Conservation (phyloP, 805 yeast species). For the Candida michaelii region DNA sequence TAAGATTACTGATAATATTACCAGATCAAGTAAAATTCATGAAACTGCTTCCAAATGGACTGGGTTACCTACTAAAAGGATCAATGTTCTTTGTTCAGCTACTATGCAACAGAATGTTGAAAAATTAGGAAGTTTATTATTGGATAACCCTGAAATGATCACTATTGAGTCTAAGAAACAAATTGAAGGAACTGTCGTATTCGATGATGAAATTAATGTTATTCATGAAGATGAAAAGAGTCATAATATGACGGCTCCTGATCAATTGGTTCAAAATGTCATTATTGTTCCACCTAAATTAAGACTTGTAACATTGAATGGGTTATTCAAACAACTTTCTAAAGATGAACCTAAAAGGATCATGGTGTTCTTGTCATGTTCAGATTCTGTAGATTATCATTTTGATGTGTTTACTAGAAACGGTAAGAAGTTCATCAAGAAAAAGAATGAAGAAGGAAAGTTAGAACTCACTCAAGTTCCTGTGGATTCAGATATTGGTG, state of each 20-base stretch:
- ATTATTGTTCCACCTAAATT: constrained; percentile 91
- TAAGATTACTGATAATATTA: constrained; percentile 64
- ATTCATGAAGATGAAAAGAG: constrained; percentile 10
- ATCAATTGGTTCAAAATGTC: constrained; percentile 79
- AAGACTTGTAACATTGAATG: constrained; percentile 78
- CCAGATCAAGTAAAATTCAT: constrained; percentile 41
- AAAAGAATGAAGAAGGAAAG: constrained; percentile 27
- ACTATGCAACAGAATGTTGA: constrained; percentile 82
- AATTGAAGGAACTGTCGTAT: constrained; percentile 26
- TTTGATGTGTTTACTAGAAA: constrained; percentile 68
- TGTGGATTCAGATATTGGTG: constrained; percentile 15
- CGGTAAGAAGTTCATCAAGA: constrained; percentile 43
- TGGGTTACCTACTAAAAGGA: constrained; percentile 64
- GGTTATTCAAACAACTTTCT: constrained; percentile 52
- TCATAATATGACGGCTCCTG: constrained; percentile 64
- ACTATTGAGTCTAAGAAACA: constrained; percentile 31
- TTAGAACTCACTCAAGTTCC: constrained; percentile 18
- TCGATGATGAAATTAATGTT: constrained; percentile 23
- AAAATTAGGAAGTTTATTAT: constrained; percentile 74
- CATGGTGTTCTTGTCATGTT: constrained; percentile 87
- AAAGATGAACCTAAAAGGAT: constrained; percentile 43
- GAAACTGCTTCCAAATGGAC: constrained; percentile 43
- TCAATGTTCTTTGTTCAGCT: constrained; percentile 90
- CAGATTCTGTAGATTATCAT: constrained; percentile 96
- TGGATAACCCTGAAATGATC: constrained; percentile 73